Evolutionary conservation across 345 rosid genomes (phyloP).

Genomic region (Heritiera littoralis): DNA sequence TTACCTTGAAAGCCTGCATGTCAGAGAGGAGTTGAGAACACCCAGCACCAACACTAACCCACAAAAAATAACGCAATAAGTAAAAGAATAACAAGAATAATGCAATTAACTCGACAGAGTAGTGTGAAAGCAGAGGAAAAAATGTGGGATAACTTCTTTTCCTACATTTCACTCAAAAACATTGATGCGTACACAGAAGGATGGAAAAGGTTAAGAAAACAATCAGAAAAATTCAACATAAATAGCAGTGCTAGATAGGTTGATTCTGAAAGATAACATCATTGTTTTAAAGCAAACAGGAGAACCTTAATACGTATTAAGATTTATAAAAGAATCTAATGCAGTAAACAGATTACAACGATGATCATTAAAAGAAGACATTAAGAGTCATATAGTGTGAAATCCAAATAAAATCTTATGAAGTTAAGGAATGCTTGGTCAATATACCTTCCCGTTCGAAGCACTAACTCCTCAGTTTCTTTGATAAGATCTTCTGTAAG

Average conservation of each 20-base stretch:
- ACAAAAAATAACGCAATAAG: slow-evolving; percentile 25
- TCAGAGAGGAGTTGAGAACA: slow-evolving; percentile 98
- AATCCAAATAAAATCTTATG: not conserved
- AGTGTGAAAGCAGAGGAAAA: not conserved
- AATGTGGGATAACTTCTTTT: not conserved
- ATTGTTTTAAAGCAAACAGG: slow-evolving; percentile 3
- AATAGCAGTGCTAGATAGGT: not conserved
- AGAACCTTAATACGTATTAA: not conserved
- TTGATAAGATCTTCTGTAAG: slow-evolving; percentile 92
- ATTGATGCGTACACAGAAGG: not conserved
- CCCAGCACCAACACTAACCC: slow-evolving; percentile 95
- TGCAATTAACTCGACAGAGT: slow-evolving; percentile 5
- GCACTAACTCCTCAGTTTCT: slow-evolving; percentile 95
- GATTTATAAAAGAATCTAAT: not conserved
- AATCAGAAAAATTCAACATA: not conserved
- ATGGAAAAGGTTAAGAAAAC: not conserved
- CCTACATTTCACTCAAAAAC: slow-evolving; percentile 1
- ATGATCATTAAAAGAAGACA: not conserved
- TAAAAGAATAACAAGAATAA: not conserved
- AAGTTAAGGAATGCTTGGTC: not conserved
- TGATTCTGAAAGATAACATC: not conserved
- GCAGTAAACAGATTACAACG: not conserved
- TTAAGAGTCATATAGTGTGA: not conserved
- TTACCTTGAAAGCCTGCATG: slow-evolving; percentile 99
- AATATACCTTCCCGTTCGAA: slow-evolving; percentile 86